A percentile compares a stretch with the other conserved stretches of the same genome.
phyloP scores from a whole-genome alignment of 805 yeast genomes.

The Metschnikowia gelsemii region DNA sequence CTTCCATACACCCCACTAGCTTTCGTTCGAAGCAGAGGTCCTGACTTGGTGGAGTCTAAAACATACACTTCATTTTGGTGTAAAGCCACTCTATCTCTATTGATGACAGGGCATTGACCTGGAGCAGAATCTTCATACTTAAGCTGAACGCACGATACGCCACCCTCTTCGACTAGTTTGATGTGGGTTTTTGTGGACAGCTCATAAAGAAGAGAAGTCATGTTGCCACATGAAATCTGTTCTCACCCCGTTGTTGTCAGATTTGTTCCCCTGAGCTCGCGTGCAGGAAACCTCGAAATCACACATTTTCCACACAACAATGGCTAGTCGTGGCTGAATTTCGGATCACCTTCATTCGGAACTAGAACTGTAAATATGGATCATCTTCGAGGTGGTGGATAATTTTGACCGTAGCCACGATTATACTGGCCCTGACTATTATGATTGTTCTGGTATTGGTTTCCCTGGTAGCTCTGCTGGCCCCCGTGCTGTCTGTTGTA shows the following conservation, averaged over 20 bases:
- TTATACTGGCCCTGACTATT: conserved; percentile 6
- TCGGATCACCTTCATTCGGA: too few species aligned
- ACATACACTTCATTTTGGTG: conserved; percentile 25
- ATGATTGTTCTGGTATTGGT: conserved; percentile 4
- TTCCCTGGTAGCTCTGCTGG: conserved; percentile 11
- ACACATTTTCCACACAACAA: conserved; percentile 2
- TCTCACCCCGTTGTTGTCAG: neutral
- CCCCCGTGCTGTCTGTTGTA: conserved; percentile 6
- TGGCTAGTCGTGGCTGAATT: neutral
- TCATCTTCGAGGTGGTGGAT: conserved; percentile 1
- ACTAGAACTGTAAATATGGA: too few species aligned
- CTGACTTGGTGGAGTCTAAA: conserved; percentile 53
- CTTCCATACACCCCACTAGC: conserved; percentile 37
- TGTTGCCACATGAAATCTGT: neutral
- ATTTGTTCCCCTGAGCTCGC: neutral
- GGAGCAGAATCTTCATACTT: neutral
- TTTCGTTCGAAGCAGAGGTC: conserved; percentile 37
- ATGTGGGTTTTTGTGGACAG: conserved; percentile 2
- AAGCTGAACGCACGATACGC: neutral
- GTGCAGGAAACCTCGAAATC: conserved; percentile 1
- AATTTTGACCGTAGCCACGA: conserved; percentile 3
- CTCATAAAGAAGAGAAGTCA: conserved; percentile 6
- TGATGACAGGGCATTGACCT: neutral
- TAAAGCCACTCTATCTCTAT: conserved; percentile 2
- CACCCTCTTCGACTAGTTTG: neutral